Evolutionary conservation across 2,329 filamentous ascomycete species (phyloP).

Genomic region (Fusarium napiforme): DNA sequence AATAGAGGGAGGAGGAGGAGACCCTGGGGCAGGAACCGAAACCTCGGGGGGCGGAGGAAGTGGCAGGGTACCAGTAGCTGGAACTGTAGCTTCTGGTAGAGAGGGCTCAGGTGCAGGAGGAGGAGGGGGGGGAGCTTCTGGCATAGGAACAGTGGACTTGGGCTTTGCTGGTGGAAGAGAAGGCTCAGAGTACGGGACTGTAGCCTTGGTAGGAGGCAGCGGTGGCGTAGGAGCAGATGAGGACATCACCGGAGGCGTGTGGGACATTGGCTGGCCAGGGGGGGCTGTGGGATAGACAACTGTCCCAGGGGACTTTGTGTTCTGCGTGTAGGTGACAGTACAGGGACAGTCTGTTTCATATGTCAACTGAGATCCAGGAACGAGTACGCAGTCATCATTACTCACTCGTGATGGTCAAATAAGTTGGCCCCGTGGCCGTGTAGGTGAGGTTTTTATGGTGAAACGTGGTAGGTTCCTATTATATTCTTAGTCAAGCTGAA

Average conservation of each 20-base stretch:
- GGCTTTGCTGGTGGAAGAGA: background rate
- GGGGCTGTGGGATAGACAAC: slow-evolving; percentile 2
- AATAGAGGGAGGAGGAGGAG: background rate
- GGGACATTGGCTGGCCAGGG: background rate
- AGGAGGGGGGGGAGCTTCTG: background rate
- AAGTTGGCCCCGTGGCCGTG: slow-evolving; percentile 55
- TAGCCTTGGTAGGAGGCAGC: background rate
- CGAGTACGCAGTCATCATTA: background rate
- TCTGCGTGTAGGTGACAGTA: slow-evolving; percentile 50
- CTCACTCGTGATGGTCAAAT: slow-evolving; percentile 59
- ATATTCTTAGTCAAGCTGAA: background rate
- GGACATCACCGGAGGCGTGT: background rate
- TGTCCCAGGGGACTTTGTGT: background rate
- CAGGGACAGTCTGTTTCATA: slow-evolving; percentile 57
- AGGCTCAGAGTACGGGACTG: background rate
- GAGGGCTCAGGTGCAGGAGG: too few relatives aligned
- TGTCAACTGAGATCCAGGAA: slow-evolving; percentile 38
- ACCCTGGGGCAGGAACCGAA: background rate
- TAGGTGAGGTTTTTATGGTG: slow-evolving; percentile 56
- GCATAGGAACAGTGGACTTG: background rate
- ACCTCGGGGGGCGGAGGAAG: background rate
- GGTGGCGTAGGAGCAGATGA: background rate
- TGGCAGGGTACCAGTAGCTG: background rate
- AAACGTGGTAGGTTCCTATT: slow-evolving; percentile 48
- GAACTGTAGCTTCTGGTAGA: background rate